Percentiles rank a stretch among this genome's conserved stretches.
These are phyloP conservation scores for Cytospora mali DNA, from an alignment of 2,329 filamentous ascomycete genomes.

Conservation along the genomic window DNA sequence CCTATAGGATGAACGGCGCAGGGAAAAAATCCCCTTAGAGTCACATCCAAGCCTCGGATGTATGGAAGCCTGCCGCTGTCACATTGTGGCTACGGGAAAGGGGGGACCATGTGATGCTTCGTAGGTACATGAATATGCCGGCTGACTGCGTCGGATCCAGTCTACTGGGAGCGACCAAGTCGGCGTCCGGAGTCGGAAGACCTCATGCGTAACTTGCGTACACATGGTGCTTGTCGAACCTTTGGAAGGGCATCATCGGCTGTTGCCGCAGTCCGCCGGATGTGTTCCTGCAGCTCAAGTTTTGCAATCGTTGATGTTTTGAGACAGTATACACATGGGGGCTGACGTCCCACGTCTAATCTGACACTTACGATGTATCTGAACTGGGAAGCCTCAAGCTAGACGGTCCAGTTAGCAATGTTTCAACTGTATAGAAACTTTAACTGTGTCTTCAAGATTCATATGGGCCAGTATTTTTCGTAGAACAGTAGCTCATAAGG, in stretches of 20 bases:
- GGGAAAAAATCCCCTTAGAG: not conserved
- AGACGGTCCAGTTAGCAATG: not conserved
- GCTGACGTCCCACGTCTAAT: not conserved
- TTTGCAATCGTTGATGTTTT: not conserved
- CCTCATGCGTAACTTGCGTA: not conserved
- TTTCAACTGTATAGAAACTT: not conserved
- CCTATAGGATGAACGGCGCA: not conserved
- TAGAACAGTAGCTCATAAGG: not conserved
- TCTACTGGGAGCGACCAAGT: not conserved
- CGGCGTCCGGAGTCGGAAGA: not conserved
- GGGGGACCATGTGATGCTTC: not conserved
- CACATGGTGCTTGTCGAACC: too few relatives aligned
- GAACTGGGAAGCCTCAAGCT: not conserved
- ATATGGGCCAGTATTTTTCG: not conserved
- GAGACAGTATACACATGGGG: not conserved
- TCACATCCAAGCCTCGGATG: not conserved
- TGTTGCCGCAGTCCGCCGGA: not conserved
- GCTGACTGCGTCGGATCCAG: slow-evolving; percentile 1
- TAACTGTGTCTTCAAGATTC: not conserved
- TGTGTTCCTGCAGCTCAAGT: not conserved
- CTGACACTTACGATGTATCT: not conserved
- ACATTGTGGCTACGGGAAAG: not conserved
- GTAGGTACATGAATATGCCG: not conserved
- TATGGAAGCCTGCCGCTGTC: not conserved
- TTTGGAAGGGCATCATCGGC: not conserved